A percentile compares a stretch with the other conserved stretches of the same genome.
Evolutionary conservation across 331 rosid genomes (phyloP).

Genomic region (Telfairia occidentalis): DNA sequence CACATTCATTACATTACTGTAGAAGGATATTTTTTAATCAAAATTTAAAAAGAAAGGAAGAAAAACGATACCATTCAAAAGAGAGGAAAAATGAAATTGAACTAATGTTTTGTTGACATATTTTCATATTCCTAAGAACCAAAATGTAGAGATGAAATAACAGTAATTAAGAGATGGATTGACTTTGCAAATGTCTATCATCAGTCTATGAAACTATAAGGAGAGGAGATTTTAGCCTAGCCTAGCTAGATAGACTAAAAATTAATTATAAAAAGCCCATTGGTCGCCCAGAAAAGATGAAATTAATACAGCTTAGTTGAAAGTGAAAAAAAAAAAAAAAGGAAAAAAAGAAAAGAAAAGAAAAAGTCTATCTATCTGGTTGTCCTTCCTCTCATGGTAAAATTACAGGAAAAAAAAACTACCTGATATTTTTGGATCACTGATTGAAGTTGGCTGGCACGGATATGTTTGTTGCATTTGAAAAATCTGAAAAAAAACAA

Average conservation of each 20-base stretch:
- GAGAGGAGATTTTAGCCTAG: conserved; percentile 11
- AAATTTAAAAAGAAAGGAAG: background rate
- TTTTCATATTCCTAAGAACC: background rate
- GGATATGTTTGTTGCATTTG: conserved; percentile 5
- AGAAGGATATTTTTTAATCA: too few species aligned
- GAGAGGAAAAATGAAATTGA: background rate
- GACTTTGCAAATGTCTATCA: background rate
- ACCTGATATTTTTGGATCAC: conserved; percentile 7
- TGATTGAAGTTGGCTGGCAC: background rate
- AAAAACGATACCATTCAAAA: background rate
- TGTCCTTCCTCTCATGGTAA: conserved; percentile 13
- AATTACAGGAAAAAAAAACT: background rate
- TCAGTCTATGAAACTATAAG: conserved; percentile 6
- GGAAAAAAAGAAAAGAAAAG: background rate
- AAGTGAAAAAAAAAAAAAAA: background rate
- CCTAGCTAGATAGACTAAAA: background rate
- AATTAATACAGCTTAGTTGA: conserved; percentile 8
- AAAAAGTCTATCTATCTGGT: background rate
- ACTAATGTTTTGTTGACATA: background rate
- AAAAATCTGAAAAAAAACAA: conserved; percentile 5
- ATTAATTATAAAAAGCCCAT: background rate
- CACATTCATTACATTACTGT: background rate
- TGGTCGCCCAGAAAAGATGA: conserved; percentile 3
- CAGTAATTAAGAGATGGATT: background rate
- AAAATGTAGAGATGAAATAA: background rate